Base-by-base conservation (phyloP, 1,139 yeast genomes). In the Protomyces inouyei region DNA sequence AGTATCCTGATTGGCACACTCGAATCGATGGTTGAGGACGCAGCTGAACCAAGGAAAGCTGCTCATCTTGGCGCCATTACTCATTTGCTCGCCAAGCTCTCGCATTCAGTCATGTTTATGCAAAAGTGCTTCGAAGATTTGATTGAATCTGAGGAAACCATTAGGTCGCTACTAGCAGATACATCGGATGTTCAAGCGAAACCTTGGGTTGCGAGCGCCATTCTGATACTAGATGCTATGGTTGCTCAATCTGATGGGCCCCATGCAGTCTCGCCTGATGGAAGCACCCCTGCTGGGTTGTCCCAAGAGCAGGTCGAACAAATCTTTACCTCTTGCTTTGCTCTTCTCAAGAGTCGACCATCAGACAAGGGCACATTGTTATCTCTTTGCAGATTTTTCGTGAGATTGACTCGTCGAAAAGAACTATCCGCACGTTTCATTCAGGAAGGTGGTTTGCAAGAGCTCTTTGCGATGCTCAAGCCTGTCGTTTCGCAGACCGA, bases 341-440 rank as follows among this genome's bases (percentile, higher is more conserved):
- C 37, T 2, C 10, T 59, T 12, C 28, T 59, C 8, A 25, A 16
- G 25, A 23, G 16, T 16, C 32, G n/a, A 23, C 38, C 56, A 16
- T 21, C 38, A 10, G 60, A 64, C 37, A 48, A 55, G 48, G 52
- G 55, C 23, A 45, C 55, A 21, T 23, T 53, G 21, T 16, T 67
- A 45, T 85, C 84, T 0, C 73, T 84, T 1, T 78, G 84, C 12
- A 77, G 85, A 46, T 71, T 86, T 1, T 73, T 87, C 65, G 79
- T 85, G 0, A 72, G 86, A 10, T 83, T 80, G 68, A 79, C 89
- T 9, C 77, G 80, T 48, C 78, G 80, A 14, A 80, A 79, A 25
- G 72, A 70, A 0, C 75, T 72, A 61, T 80, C 84, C 3, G 68
- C 69, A 2, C 70, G 69, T 40, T 77, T 88, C 21, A 72, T 82